Base-by-base conservation (phyloP, 2,329 filamentous ascomycete genomes). In the Chrysosporium keratinophilum region DNA sequence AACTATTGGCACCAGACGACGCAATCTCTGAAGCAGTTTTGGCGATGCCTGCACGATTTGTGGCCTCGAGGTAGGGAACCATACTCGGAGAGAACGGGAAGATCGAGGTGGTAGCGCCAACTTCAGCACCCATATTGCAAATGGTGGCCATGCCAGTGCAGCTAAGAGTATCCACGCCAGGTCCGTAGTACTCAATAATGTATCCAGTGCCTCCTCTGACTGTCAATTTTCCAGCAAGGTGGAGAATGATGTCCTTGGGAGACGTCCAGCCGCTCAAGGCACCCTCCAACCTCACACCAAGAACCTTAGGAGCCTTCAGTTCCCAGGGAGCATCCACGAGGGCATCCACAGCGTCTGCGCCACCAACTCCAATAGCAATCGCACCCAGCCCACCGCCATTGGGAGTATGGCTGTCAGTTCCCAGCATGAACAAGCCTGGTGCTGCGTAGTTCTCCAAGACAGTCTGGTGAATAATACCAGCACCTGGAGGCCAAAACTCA, bases 401-500 rank as follows among this genome's bases (percentile, higher is more conserved):
- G 42, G 93, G 93, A 44, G 89, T 96, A 71, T 98, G 93, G 65
- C 88, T 95, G 71, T 98, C 93, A 31, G 93, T 98, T 54, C 93
- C 93, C 40, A 98, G 80, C 89, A 98, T 97, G 90, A 98, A 96
- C 62, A 97, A 73, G 48, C 93, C 93, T 17, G 93, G 93, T n/a
- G 91, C 83, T 34, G 90, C 87, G 68, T 98, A 98, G 74, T 98
- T 97, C 76, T 98, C 93, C 63, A 98, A 74, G 19, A 98, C 93
- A 50, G 88, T 95, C 78, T 98, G 93, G 73, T 98, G 93, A 61
- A 98, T 95, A 61, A 95, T 95, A 59, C 89, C 90, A 6, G 90
- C 89, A 56, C 90, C 90, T 0, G 89, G 89, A 1, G 88, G 88
- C 90, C 89, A 95, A 67, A 95, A 95, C 69, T 95, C 89, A 68